Evolutionary conservation across 2,329 filamentous ascomycete species (phyloP), one percentile per base, ranked within the genome.

Genomic region (Lachnellula suecica): DNA sequence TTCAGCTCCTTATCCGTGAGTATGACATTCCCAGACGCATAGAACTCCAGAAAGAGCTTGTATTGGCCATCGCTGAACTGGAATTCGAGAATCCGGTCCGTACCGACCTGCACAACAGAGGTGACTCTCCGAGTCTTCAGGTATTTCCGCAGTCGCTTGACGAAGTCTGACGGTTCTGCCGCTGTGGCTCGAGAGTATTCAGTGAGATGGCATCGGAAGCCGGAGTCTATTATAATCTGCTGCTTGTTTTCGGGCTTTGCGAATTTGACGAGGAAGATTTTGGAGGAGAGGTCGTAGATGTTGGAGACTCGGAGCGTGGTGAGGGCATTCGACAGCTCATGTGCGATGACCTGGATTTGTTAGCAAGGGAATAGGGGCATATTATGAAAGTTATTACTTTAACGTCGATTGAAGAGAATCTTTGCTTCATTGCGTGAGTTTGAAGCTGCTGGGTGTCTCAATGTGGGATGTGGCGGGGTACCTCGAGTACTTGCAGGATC

Each of bases 181-280:
- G 92, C 90, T 1, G 93, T 93, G 1, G 91, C 88, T 59, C 94
- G 88, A 24, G 89, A 84, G 74, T 96, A 99, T 63, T 88, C 85
- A 27, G 94, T 97, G 53, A 97, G 78, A 69, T 99, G 94, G 71
- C 91, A 95, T 67, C 94, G 91, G 71, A 99, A 99, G 25, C 94
- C 94, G 1, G 90, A 94, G 70, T 99, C 94, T 63, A 99, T 84
- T 47, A 99, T 78, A 24, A 99, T 79, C 70, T 97, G 93, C 68
- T 94, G 87, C 71, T 92, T 91, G 61, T 87, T 82, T 66, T 93
- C 87, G 40, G 93, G 91, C 70, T 94, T 96, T 50, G 91, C 85
- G 68, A 99, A 94, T 69, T 97, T 97, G 71, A 99, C 82, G 23
- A 97, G 85, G 67, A 97, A 90, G 66, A 97, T 97, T 68, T 93